Base-by-base conservation (phyloP, 2,329 filamentous ascomycete species). In the Leptographium procerum region DNA sequence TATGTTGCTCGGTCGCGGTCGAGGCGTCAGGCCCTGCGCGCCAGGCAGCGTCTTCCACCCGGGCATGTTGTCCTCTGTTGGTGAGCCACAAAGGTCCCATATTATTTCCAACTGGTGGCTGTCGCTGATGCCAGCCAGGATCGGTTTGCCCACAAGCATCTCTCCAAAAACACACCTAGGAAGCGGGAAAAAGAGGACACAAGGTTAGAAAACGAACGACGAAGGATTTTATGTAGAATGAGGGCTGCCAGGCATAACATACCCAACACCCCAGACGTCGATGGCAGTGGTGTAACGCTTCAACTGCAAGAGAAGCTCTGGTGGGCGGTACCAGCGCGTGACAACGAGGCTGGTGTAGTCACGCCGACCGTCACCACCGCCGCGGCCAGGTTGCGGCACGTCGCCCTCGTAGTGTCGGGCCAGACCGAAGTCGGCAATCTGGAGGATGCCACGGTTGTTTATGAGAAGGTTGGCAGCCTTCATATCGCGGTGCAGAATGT, bases 261-360 rank as follows among this genome's bases (percentile, higher is more conserved):
- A 91, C 88, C 92, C 94, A 65, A 96, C 92, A 65, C 94, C 94
- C 94, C 94, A 99, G 74, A 99, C 84, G 71, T 99, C 94, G 66
- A 99, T 96, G 11, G 94, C 91, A 16, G 91, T 90, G n/a, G 94
- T 99, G 72, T 99, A 99, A 64, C 84, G 84, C 66, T 91, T 86
- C 34, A 99, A 78, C 63, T 92, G 88, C 54, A 99, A 79, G 34
- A 99, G 77, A 45, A 99, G 78, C 77, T 99, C 94, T 0, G 94
- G 94, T 36, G 94, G 94, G 28, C 94, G 81, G 70, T 99, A 99
- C 94, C 94, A 99, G 67, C 94, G 79, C 19, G 94, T 99, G 13
- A 99, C 94, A 22, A 99, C 94, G 16, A 97, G 77, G n/a, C 88
- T 91, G 5, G 94, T 99, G 72, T 99, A 99, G 63, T 97, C 91